These are phyloP conservation scores for Leptodermis oblonga DNA, from an alignment of 257 asterid genomes.

Conservation along the genomic window DNA sequence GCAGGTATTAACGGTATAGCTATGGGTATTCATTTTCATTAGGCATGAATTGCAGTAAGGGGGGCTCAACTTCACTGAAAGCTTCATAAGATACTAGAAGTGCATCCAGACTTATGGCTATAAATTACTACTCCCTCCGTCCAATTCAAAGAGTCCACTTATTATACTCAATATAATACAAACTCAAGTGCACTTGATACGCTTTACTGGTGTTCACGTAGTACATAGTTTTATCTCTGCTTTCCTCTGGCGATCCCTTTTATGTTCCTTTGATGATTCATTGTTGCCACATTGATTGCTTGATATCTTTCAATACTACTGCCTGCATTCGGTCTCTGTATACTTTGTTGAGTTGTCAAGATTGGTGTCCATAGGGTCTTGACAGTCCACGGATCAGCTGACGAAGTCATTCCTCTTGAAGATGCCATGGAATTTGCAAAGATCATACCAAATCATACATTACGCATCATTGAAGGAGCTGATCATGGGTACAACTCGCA, in stretches of 20 bases:
- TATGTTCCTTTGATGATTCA: not conserved
- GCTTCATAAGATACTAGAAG: not conserved
- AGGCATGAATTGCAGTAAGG: not conserved
- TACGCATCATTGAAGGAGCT: conserved; percentile 55
- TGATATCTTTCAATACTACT: not conserved
- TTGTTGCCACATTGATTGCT: not conserved
- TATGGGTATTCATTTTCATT: not conserved
- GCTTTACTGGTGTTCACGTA: not conserved
- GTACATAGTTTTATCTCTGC: not conserved
- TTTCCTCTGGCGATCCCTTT: not conserved
- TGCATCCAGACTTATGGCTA: not conserved
- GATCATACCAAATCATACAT: conserved; percentile 50
- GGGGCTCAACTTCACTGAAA: not conserved
- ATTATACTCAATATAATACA: no score
- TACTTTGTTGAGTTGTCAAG: not conserved
- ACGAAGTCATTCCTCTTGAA: conserved; percentile 46
- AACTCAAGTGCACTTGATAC: not conserved
- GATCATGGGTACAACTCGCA: conserved; percentile 49
- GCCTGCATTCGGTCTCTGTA: not conserved
- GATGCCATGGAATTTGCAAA: conserved; percentile 63
- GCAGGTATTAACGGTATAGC: conserved; percentile 44
- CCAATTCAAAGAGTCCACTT: no score
- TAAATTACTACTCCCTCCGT: no score
- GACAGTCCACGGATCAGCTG: conserved; percentile 70
- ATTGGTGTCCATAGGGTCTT: conserved; percentile 41